phyloP scores from a whole-genome alignment of 352 stramenopile species.

The Aphanomyces astaci region DNA sequence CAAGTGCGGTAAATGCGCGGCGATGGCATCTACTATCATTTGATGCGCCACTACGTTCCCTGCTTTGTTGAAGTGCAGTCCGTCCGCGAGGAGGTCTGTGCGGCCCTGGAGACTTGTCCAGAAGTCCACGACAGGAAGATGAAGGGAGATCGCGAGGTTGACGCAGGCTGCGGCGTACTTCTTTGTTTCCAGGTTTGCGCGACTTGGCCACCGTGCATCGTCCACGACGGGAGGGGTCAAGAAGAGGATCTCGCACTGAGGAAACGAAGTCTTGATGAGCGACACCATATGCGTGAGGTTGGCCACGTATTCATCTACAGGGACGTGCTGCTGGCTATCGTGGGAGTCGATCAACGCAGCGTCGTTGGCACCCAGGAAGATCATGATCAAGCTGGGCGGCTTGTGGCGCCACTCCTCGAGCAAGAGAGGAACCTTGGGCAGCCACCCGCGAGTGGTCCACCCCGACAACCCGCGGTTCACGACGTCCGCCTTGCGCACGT shows the following conservation, averaged over 20 bases:
- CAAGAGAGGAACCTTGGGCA: constrained; percentile 8
- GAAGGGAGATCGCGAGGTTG: not conserved
- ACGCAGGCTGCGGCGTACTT: constrained; percentile 15
- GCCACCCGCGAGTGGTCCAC: constrained; percentile 15
- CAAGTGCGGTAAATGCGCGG: not conserved
- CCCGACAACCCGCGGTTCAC: constrained; percentile 17
- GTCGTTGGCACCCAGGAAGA: constrained; percentile 23
- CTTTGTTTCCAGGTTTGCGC: constrained; percentile 1
- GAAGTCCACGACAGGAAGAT: constrained; percentile 13
- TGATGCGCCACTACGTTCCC: constrained; percentile 15
- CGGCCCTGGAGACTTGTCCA: constrained; percentile 4
- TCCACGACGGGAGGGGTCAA: constrained; percentile 14
- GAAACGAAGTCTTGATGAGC: not conserved
- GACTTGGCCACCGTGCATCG: constrained; percentile 1
- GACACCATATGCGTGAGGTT: constrained; percentile 3
- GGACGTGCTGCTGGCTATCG: not conserved
- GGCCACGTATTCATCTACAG: constrained; percentile 2
- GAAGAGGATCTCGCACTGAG: constrained; percentile 6
- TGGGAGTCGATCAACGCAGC: not conserved
- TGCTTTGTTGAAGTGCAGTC: constrained; percentile 15
- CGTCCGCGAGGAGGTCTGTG: constrained; percentile 13
- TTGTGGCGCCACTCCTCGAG: constrained; percentile 16
- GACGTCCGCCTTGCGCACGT: constrained; percentile 21
- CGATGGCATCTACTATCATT: constrained; percentile 11
- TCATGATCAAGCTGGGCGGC: constrained; percentile 8